Base-by-base conservation (phyloP, 2,329 filamentous ascomycete species). In the Paecilomyces niveus region DNA sequence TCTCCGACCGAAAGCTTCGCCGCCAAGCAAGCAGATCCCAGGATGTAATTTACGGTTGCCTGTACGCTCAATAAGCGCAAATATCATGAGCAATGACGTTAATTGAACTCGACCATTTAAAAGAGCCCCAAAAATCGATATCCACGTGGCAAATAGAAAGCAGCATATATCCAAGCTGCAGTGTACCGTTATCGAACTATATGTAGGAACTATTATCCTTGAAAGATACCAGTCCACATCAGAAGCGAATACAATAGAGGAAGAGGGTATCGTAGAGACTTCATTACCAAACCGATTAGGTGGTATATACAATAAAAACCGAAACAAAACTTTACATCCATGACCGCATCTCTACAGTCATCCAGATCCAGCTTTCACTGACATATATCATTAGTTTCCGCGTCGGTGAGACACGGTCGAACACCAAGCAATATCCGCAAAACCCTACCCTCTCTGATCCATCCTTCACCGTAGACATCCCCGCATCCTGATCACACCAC, bases 231-330 rank as follows among this genome's bases (percentile, higher is more conserved):
- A 22, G 22, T 22, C 22, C 22, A 22, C 22, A 22, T 22, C 22
- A 22, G 22, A 22, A 22, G 22, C 22, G 22, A 53, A 18, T 22
- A 39, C 21, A 53, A 31, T 6, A 13, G 31, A 32, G 18, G 15
- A 45, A 21, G 49, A 59, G 68, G 66, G 69, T 72, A 73, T 72
- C 68, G 64, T 70, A 72, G 68, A 70, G 68, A 72, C 68, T 70
- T 71, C 68, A 70, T 72, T 71, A 67, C 63, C 66, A 70, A 68
- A 68, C 68, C 67, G 68, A 67, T 66, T 61, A 57, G 64, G 64
- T 68, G 68, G 65, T 74, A 74, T 74, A 72, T 73, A 74, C 72
- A 74, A 64, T 29, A 45, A 54, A 57, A 13, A 57, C 22, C 26
- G 6, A 57, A 52, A 22, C 22, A 56, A 10, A 29, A 51, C 15